Conservation (phyloP, 345 rosid genomes). For the Lepidium africanum region DNA sequence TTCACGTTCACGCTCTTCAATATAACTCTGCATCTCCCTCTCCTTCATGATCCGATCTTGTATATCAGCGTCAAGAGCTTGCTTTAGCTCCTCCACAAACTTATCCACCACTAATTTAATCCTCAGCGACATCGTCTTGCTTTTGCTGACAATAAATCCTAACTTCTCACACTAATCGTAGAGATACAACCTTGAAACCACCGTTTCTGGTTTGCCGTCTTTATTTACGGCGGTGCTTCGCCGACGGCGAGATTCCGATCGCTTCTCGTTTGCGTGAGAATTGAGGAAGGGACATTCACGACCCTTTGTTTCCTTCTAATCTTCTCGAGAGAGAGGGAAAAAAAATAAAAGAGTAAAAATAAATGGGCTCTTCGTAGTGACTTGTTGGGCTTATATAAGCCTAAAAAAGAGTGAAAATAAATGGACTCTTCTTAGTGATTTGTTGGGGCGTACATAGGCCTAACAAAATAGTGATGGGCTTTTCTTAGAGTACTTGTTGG, state of each 20-base stretch:
- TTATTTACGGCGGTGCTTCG: not conserved
- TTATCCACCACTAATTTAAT: conserved; percentile 89
- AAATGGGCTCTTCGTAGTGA: not conserved
- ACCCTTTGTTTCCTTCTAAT: conserved; percentile 14
- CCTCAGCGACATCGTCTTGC: conserved; percentile 57
- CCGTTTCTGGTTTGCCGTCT: not conserved
- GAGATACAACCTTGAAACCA: not conserved
- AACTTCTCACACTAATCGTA: not conserved
- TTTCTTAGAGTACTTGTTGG: not conserved
- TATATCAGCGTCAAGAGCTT: conserved; percentile 90
- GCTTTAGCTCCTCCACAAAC: conserved; percentile 93
- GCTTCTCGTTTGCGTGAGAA: conserved; percentile 21
- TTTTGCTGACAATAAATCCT: too few relatives aligned
- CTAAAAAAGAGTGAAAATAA: not conserved
- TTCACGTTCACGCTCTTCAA: conserved; percentile 94
- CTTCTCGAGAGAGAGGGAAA: conserved; percentile 10
- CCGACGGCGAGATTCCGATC: conserved; percentile 20
- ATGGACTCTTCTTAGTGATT: not conserved
- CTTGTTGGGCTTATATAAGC: too few relatives aligned
- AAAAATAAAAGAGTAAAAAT: not conserved
- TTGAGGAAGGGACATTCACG: conserved; percentile 17
- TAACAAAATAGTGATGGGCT: not conserved
- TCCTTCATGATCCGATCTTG: conserved; percentile 97
- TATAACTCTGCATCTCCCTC: conserved; percentile 98
- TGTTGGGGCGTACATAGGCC: too few relatives aligned